These are phyloP conservation scores for Andrographis paniculata DNA, from an alignment of 305 asterid genomes.

Conservation along the genomic window DNA sequence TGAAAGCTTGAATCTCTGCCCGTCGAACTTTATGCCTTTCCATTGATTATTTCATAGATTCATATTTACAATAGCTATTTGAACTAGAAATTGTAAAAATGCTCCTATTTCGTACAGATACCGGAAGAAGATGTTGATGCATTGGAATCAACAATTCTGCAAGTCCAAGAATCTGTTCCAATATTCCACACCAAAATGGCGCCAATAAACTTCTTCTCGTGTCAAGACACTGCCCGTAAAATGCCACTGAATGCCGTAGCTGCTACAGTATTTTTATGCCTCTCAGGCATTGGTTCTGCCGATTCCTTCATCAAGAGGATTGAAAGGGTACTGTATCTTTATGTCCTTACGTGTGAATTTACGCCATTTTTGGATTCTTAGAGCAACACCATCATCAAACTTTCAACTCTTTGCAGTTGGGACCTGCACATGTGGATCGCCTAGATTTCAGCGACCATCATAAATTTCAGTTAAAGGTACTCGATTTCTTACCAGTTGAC, in stretches of 20 bases:
- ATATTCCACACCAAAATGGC: slow-evolving; percentile 58
- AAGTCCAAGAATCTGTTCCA: slow-evolving; percentile 36
- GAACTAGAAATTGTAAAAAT: too few relatives aligned
- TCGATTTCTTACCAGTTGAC: too few relatives aligned
- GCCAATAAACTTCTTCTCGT: slow-evolving; percentile 53
- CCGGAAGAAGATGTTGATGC: slow-evolving; percentile 33
- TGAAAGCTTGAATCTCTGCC: slow-evolving; percentile 5
- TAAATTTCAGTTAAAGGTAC: slow-evolving; percentile 47
- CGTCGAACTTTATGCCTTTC: neutral
- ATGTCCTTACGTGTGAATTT: neutral
- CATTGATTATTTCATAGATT: slow-evolving; percentile 14
- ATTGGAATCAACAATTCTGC: slow-evolving; percentile 39
- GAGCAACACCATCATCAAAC: slow-evolving; percentile 1
- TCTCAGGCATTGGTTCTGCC: slow-evolving; percentile 77
- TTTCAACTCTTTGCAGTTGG: slow-evolving; percentile 54
- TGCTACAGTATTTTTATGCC: slow-evolving; percentile 44
- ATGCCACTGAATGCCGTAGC: slow-evolving; percentile 33
- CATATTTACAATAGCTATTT: neutral
- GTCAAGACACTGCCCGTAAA: slow-evolving; percentile 34
- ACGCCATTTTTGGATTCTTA: neutral
- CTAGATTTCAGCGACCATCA: slow-evolving; percentile 85
- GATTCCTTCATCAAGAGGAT: slow-evolving; percentile 66
- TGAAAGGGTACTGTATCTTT: slow-evolving; percentile 31
- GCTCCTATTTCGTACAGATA: slow-evolving; percentile 35
- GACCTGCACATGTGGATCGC: slow-evolving; percentile 56